Conservation (phyloP, 2,329 filamentous ascomycete genomes). For the Blumeria graminis region DNA sequence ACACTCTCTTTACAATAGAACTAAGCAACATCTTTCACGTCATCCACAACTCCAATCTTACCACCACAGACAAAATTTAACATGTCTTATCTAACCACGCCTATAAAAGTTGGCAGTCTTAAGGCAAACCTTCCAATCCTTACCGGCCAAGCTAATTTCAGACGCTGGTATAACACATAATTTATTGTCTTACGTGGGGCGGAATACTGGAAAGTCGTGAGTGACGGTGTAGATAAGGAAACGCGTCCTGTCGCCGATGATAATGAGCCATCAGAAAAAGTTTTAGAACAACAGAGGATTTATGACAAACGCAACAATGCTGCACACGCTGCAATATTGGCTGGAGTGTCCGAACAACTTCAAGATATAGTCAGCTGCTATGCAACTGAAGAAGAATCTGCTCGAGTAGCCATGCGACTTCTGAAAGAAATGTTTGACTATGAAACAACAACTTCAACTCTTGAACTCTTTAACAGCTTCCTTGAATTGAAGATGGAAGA, state of each 20-base stretch:
- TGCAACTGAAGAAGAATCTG: neutral
- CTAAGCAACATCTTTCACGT: no score
- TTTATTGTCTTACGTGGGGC: neutral
- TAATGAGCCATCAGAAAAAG: neutral
- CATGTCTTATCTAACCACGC: no score
- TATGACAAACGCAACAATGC: neutral
- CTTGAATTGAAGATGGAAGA: neutral
- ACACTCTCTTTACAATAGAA: no score
- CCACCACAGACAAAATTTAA: no score
- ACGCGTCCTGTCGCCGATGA: neutral
- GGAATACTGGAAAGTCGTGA: neutral
- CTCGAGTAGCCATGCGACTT: neutral
- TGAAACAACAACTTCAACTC: neutral
- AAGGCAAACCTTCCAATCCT: neutral
- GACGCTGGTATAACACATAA: neutral
- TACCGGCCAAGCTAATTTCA: neutral
- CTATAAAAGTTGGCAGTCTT: neutral
- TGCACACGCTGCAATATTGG: neutral
- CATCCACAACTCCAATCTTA: no score
- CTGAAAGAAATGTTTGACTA: neutral
- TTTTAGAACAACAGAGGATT: neutral
- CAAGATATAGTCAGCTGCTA: neutral
- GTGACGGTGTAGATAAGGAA: neutral
- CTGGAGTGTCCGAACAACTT: neutral
- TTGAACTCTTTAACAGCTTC: neutral